Base-by-base conservation (phyloP, 768 basidiomycete genomes). In the Termitomyces sp. region DNA sequence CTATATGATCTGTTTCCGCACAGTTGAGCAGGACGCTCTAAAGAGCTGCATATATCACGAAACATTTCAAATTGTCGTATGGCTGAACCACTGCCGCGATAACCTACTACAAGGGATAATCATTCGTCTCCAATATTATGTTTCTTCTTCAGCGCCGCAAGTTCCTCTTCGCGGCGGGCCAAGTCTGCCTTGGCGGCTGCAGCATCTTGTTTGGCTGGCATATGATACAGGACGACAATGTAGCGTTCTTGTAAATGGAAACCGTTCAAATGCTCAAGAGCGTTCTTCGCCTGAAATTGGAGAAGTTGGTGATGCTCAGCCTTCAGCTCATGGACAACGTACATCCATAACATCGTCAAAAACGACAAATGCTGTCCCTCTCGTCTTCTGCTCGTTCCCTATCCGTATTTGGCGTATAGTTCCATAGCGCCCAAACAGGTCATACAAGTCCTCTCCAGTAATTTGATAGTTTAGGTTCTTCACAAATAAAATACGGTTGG, bases 231-330 rank as follows among this genome's bases (percentile, higher is more conserved):
- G 9, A 98, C 96, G 58, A 99, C 96, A 55, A 99, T 96, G 74
- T 98, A 99, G 27, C 96, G 89, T 73, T 97, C 96, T 76, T 95
- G 94, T 59, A 99, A 73, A 76, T 99, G 96, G 77, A 99, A 99
- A 47, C 96, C 96, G 66, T 98, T 98, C 68, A 98, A 73, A 72
- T 97, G 95, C 69, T 95, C 95, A 58, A 97, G 84, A 0, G 96
- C 96, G 68, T 95, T 95, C 74, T 97, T 96, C 22, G 96, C 96
- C 92, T 13, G 55, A 56, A 37, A 33, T 51, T 44, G 41, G 53
- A 55, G 49, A 57, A 61, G 64, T 69, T 44, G 65, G 12, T 53
- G 27, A 41, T 41, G 16, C 46, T 12, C 36, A 31, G 59, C 33
- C 49, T 9, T 41, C 37, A 36, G 24, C 34, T 15, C 2, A 57